These are phyloP conservation scores for Emmonsiellopsis sp. DNA, from an alignment of 2,329 filamentous ascomycete genomes.

Conservation along the genomic window DNA sequence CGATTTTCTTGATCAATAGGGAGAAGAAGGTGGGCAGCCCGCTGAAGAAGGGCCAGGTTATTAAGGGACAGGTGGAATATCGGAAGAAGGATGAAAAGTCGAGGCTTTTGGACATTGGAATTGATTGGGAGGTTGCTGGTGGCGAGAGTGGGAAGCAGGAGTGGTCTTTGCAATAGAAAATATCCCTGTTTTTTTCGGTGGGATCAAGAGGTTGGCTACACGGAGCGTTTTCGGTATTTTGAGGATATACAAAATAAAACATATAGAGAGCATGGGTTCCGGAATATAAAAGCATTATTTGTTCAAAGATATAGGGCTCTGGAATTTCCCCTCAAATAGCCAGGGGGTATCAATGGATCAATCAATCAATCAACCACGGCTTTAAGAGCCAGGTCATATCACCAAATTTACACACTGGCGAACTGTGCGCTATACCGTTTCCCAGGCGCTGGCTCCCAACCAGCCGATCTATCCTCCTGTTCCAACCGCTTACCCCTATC, in stretches of 20 bases:
- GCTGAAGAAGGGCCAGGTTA: conserved; percentile 46
- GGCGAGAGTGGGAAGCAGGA: conserved; percentile 32
- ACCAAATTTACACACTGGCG: background rate
- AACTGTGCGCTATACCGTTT: conserved; percentile 11
- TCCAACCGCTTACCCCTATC: background rate
- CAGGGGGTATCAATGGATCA: background rate
- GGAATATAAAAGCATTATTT: background rate
- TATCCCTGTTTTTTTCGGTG: background rate
- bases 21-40: conserved; percentile 38
- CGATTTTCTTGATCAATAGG: conserved; percentile 60
- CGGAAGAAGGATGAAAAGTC: conserved; percentile 59
- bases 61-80: conserved; percentile 63
- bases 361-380: no score
- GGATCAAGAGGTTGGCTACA: background rate
- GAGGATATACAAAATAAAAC: conserved; percentile 1
- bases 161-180: conserved; percentile 33
- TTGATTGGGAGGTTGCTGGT: conserved; percentile 50
- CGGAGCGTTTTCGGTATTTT: background rate
- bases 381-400: no score
- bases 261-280: background rate
- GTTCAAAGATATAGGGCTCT: background rate
- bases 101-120: conserved; percentile 57
- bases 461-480: background rate
- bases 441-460: conserved; percentile 2
- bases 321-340: background rate